Evolutionary conservation across 768 basidiomycete species (phyloP).

Genomic region (Rickenella mellea): DNA sequence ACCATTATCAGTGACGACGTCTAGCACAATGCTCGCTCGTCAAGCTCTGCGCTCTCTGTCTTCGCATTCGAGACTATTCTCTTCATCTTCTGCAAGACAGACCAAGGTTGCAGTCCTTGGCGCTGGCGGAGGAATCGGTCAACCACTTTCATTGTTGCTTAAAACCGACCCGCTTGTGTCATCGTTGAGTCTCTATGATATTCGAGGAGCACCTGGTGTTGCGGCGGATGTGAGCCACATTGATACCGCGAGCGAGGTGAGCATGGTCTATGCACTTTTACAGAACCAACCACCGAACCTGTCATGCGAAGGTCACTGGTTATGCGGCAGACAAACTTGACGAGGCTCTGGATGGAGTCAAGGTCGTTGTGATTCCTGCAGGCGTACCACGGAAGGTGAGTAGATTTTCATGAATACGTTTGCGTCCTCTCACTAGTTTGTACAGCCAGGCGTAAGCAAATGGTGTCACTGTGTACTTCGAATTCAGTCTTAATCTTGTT

Average conservation of each 20-base stretch:
- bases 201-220: slow-evolving; percentile 92
- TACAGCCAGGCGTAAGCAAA: slow-evolving; percentile 72
- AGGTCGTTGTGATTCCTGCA: slow-evolving; percentile 96
- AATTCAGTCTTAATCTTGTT: slow-evolving; percentile 9
- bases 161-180: slow-evolving; percentile 89
- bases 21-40: slow-evolving; percentile 54
- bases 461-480: slow-evolving; percentile 13
- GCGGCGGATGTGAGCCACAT: slow-evolving; percentile 96
- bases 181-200: slow-evolving; percentile 84
- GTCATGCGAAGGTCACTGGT: slow-evolving; percentile 50
- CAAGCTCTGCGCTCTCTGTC: slow-evolving; percentile 49
- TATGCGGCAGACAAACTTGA: slow-evolving; percentile 83
- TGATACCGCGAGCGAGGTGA: slow-evolving; percentile 73
- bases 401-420: slow-evolving; percentile 5
- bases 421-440: slow-evolving; percentile 11
- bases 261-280: slow-evolving; percentile 16
- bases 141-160: slow-evolving; percentile 88
- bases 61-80: slow-evolving; percentile 58
- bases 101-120: slow-evolving; percentile 95
- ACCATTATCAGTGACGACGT: neutral
- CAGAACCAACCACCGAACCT: neutral
- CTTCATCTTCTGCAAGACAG: slow-evolving; percentile 57
- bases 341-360: slow-evolving; percentile 77
- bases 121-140: slow-evolving; percentile 98
- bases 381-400: slow-evolving; percentile 96